Percentiles rank a stretch among this genome's conserved stretches.
These are phyloP conservation scores for Jatropha multifida DNA, from an alignment of 441 rosid species.

Conservation along the genomic window DNA sequence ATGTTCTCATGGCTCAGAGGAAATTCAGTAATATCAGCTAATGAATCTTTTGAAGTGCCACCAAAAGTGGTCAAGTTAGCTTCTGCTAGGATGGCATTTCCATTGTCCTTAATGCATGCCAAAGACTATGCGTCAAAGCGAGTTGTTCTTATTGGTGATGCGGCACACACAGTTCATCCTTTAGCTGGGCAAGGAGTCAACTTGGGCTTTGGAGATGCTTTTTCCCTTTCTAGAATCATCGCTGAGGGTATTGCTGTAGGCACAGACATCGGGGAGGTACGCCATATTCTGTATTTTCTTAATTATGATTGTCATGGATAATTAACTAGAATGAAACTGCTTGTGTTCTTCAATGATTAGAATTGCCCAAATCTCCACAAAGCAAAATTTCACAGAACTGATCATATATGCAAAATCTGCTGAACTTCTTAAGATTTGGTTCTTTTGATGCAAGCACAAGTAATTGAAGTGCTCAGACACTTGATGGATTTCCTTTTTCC, in stretches of 20 bases:
- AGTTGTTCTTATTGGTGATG: constrained; percentile 85
- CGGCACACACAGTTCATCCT: constrained; percentile 94
- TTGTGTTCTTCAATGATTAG: neutral
- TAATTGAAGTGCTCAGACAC: no score
- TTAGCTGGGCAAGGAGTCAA: constrained; percentile 98
- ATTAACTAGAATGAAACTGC: neutral
- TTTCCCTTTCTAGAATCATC: constrained; percentile 66
- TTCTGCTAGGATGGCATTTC: constrained; percentile 85
- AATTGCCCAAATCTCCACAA: neutral
- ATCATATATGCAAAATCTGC: neutral
- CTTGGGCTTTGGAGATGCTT: constrained; percentile 90
- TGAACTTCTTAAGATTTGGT: neutral
- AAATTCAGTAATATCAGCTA: constrained; percentile 37
- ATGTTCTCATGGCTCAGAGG: constrained; percentile 67
- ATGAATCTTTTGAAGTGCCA: constrained; percentile 73
- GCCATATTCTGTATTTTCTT: constrained; percentile 17
- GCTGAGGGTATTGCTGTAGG: constrained; percentile 87
- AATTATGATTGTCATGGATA: neutral
- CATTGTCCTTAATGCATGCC: constrained; percentile 81
- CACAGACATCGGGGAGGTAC: constrained; percentile 83
- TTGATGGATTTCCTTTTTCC: constrained; percentile 10
- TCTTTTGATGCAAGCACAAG: neutral
- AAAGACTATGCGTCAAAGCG: constrained; percentile 63
- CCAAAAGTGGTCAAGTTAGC: constrained; percentile 77
- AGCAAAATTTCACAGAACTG: neutral